A percentile compares a stretch with the other conserved stretches of the same genome.
Evolutionary conservation across 345 rosid species (phyloP).

Genomic region (Mercurialis annua): DNA sequence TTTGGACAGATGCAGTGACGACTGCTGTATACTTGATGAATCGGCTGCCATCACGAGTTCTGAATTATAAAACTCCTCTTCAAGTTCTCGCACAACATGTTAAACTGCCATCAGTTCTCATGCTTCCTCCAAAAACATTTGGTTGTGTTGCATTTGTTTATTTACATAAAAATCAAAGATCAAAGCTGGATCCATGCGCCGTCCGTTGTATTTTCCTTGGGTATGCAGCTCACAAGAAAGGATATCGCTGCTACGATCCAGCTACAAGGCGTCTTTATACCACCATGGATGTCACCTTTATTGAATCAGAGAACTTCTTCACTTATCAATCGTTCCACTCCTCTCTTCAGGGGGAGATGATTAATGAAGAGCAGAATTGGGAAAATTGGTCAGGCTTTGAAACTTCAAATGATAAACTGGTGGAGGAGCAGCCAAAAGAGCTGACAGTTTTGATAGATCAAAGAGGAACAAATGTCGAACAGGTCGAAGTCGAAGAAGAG

Average conservation of each 20-base stretch:
- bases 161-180: background rate
- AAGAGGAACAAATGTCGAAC: too few relatives aligned
- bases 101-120: too few relatives aligned
- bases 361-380: constrained; percentile 1
- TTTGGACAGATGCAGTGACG: too few relatives aligned
- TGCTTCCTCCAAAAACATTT: background rate
- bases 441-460: too few relatives aligned
- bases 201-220: background rate
- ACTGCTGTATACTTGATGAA: too few relatives aligned
- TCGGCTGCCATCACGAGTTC: too few relatives aligned
- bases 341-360: constrained; percentile 12
- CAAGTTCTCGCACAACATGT: too few relatives aligned
- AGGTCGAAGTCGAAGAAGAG: too few relatives aligned
- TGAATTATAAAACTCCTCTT: too few relatives aligned
- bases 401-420: background rate
- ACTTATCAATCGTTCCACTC: background rate
- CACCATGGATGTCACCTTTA: background rate
- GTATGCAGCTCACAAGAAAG: background rate
- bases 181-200: background rate
- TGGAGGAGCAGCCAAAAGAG: too few relatives aligned
- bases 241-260: background rate
- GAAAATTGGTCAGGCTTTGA: background rate
- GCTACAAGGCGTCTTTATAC: background rate
- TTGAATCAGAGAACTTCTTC: background rate
- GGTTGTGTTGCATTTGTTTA: background rate